Conservation (phyloP, 139 green algal species). For the Micractinium sp. region DNA sequence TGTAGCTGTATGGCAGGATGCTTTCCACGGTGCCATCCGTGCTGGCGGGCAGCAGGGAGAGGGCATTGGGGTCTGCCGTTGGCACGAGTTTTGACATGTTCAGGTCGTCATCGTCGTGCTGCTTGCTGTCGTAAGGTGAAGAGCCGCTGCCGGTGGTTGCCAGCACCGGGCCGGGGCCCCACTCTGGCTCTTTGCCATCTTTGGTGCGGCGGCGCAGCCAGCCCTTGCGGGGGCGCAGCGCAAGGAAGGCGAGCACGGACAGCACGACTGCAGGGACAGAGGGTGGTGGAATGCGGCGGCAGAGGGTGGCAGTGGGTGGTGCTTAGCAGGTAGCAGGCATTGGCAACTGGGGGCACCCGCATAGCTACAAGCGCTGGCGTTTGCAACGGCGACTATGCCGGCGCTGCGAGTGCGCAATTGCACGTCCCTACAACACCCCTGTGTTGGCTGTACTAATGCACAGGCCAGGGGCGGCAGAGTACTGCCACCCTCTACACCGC, state of each 20-base stretch:
- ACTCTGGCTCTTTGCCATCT: neutral
- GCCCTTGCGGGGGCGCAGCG: neutral
- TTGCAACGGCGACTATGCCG: no score
- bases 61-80: neutral
- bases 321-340: neutral
- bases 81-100: neutral
- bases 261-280: neutral
- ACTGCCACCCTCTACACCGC: neutral
- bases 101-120: neutral
- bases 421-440: no score
- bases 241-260: neutral
- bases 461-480: no score
- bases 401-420: no score
- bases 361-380: no score
- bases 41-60: neutral
- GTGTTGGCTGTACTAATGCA: no score
- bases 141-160: no score
- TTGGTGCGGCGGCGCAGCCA: neutral
- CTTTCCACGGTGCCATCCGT: neutral
- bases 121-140: no score
- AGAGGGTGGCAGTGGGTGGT: neutral
- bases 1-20: conserved; percentile 3
- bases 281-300: neutral
- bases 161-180: no score
- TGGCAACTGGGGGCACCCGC: neutral